phyloP scores from a whole-genome alignment of 495 filamentous ascomycete species.

The Lasiosphaeris hirsuta region DNA sequence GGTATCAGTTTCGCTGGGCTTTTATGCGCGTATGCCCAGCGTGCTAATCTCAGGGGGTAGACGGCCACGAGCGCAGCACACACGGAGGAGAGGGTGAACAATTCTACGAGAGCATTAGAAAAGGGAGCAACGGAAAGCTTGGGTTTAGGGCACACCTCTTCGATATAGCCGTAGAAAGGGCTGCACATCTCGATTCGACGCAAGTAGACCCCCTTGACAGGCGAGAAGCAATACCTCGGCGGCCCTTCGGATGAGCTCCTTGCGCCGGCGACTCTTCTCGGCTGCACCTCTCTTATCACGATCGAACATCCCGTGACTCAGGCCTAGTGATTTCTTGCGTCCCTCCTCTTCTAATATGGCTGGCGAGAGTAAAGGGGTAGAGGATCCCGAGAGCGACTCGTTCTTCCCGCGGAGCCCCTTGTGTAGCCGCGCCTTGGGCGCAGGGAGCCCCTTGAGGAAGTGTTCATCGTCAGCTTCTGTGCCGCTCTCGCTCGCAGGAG shows the following conservation, averaged over 20 bases:
- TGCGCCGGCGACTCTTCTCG: slow-evolving; percentile 39
- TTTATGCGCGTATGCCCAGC: slow-evolving; percentile 40
- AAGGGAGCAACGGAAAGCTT: neutral
- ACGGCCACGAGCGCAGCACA: slow-evolving; percentile 28
- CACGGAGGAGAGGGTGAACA: slow-evolving; percentile 22
- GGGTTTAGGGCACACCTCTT: slow-evolving; percentile 28
- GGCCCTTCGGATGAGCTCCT: slow-evolving; percentile 43
- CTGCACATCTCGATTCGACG: slow-evolving; percentile 29
- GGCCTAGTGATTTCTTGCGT: slow-evolving; percentile 15
- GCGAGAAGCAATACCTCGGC: slow-evolving; percentile 44
- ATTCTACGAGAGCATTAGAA: slow-evolving; percentile 30
- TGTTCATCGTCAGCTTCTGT: slow-evolving; percentile 89
- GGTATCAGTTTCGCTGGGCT: slow-evolving; percentile 36
- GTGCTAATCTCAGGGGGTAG: slow-evolving; percentile 46
- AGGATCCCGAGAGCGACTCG: slow-evolving; percentile 43
- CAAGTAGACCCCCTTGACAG: slow-evolving; percentile 38
- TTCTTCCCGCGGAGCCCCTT: slow-evolving; percentile 67
- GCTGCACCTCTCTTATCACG: slow-evolving; percentile 27
- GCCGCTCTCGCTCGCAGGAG: slow-evolving; percentile 75
- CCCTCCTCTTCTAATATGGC: slow-evolving; percentile 56
- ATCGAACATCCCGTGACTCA: slow-evolving; percentile 21
- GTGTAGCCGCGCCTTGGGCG: slow-evolving; percentile 62
- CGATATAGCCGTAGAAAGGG: slow-evolving; percentile 31
- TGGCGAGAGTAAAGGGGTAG: slow-evolving; percentile 60
- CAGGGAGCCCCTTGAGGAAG: slow-evolving; percentile 76